phyloP scores from a whole-genome alignment of 1,284 basidiomycete genomes.

The Ustilago crameri region DNA sequence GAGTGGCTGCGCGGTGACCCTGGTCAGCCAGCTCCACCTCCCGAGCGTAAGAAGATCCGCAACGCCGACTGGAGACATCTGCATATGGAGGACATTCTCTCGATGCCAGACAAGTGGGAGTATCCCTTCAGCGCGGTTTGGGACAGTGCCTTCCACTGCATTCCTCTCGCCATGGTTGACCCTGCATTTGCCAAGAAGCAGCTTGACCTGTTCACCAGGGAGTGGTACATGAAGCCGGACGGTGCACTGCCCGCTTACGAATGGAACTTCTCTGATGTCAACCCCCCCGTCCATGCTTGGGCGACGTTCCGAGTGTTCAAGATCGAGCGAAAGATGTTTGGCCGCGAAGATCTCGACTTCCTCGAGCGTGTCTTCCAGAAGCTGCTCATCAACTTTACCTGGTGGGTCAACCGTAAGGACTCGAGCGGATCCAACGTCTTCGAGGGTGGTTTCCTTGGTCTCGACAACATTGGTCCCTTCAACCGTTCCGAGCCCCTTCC shows the following conservation, averaged over 20 bases:
- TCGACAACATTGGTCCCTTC: constrained; percentile 98
- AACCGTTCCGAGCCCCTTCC: constrained; percentile 96
- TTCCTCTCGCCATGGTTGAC: constrained; percentile 94
- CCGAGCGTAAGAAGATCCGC: constrained; percentile 84
- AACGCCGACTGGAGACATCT: constrained; percentile 84
- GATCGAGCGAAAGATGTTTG: constrained; percentile 93
- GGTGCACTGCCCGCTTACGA: constrained; percentile 98
- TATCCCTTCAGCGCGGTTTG: constrained; percentile 70
- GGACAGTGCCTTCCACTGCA: constrained; percentile 98
- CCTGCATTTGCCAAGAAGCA: constrained; percentile 97
- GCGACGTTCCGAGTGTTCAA: constrained; percentile 70
- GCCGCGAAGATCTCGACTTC: constrained; percentile 88
- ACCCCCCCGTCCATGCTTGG: constrained; percentile 98
- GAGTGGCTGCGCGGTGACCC: constrained; percentile 96
- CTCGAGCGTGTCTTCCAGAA: constrained; percentile 99
- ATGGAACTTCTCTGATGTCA: constrained; percentile 98
- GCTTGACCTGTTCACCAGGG: constrained; percentile 90
- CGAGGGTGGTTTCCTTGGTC: constrained; percentile 95
- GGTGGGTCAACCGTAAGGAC: constrained; percentile 99
- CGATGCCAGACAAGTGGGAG: constrained; percentile 99
- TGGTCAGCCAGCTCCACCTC: constrained; percentile 91
- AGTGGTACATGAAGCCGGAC: constrained; percentile 98
- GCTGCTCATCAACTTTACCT: constrained; percentile 94
- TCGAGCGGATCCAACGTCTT: constrained; percentile 93
- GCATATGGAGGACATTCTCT: constrained; percentile 92